phyloP scores from a whole-genome alignment of 2,329 filamentous ascomycete genomes.

The Fusarium piperis region DNA sequence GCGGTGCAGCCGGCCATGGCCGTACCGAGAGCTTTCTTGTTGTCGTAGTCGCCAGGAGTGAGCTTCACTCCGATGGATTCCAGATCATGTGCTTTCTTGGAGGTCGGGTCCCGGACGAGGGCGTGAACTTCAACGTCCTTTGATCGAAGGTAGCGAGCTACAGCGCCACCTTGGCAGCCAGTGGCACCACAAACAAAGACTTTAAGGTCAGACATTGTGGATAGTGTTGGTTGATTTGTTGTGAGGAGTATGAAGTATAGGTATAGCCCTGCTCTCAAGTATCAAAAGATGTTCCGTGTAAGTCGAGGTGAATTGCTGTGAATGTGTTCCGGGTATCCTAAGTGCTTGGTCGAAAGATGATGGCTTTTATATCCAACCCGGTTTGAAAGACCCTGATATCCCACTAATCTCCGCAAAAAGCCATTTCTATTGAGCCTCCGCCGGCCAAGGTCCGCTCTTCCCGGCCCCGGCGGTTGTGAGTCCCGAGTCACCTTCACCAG shows the following conservation, averaged over 20 bases:
- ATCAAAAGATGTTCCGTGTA: neutral
- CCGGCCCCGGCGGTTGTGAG: neutral
- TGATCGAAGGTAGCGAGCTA: conserved; percentile 48
- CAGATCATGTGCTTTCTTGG: conserved; percentile 44
- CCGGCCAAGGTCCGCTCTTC: conserved; percentile 18
- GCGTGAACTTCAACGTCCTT: conserved; percentile 47
- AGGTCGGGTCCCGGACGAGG: conserved; percentile 45
- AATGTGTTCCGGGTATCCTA: neutral
- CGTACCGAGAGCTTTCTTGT: conserved; percentile 42
- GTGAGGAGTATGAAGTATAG: neutral
- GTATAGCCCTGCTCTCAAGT: neutral
- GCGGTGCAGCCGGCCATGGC: conserved; percentile 44
- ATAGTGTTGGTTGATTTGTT: neutral
- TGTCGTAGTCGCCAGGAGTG: conserved; percentile 47
- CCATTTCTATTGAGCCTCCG: neutral
- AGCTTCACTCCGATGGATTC: conserved; percentile 46
- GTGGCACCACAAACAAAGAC: conserved; percentile 54
- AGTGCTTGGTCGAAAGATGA: neutral
- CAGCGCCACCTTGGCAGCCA: conserved; percentile 51
- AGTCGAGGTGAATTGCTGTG: neutral
- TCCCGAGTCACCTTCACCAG: conserved; percentile 4
- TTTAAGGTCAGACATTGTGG: conserved; percentile 43
- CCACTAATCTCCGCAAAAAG: too few species aligned
- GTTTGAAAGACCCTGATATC: neutral
- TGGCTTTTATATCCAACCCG: neutral